Base-by-base conservation (phyloP, 805 yeast genomes). In the Saccharomycopsis babjevae region DNA sequence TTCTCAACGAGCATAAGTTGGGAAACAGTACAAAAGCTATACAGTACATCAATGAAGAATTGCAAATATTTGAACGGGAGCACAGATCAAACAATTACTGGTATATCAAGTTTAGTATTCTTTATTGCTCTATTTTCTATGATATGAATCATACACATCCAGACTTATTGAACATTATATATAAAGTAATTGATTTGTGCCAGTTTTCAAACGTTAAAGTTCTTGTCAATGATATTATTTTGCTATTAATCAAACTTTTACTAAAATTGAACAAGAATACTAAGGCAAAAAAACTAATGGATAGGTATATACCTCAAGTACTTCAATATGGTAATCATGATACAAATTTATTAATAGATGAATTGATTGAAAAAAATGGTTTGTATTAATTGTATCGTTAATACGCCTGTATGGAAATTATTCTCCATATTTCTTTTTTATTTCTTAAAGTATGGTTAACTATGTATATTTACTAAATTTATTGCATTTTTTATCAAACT, bases 161-260 rank as follows among this genome's bases (percentile, higher is more conserved):
- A 74, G 86, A 61, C 82, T 81, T 0, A 16, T 64, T 85, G 8
- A 77, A 86, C 0, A 67, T 78, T 20, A 66, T 84, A 0, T 68
- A 81, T 5, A 81, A 81, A 63, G 76, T 83, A 58, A 70, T 86
- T 1, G 77, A 79, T 56, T 67, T 75, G 13, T 80, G 87, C 0
- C 75, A 76, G 22, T 67, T 69, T 3, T 74, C 79, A 8, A 82
- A 85, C 1, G 75, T 80, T 59, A 69, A 75, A 2, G 68, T 79
- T 0, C 68, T 80, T 8, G 69, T 77, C 0, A 74, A 79, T 1
- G 83, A 82, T 62, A 81, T 83, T 0, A 67, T 80, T 1, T 61
- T 82, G 6, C 68, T 77, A 2, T 69, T 87, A 32, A 72, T 79
- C 30, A 73, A 78, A 16, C 70, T 82, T 2, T 67, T 85, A 20